Conservation (phyloP, 257 asterid species). For the Misopates orontium region DNA sequence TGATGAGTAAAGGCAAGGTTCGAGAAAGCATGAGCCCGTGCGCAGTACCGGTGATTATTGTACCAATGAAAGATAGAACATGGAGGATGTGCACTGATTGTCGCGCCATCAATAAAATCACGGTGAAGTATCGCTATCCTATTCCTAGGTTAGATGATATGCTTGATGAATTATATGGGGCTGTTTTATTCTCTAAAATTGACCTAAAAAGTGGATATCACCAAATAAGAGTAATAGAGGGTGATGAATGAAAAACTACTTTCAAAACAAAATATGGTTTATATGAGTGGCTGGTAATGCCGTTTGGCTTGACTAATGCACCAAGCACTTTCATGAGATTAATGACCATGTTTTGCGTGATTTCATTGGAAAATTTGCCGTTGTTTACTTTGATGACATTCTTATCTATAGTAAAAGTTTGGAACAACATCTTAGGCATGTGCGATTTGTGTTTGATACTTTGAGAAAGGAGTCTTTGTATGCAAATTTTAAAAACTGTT, state of each 20-base stretch:
- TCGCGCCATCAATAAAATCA: background rate
- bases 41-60: background rate
- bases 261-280: background rate
- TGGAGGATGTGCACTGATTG: background rate
- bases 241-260: background rate
- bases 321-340: too few relatives aligned
- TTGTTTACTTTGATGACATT: too few relatives aligned
- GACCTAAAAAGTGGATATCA: background rate
- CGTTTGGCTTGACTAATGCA: too few relatives aligned
- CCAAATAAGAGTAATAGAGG: background rate
- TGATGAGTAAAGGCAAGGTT: background rate
- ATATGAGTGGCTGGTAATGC: background rate
- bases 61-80: background rate
- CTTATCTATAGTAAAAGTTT: too few relatives aligned
- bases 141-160: background rate
- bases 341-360: background rate
- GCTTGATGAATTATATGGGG: background rate
- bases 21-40: background rate
- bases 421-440: background rate
- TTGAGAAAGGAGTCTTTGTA: background rate
- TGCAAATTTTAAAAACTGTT: constrained; percentile 1
- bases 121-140: background rate
- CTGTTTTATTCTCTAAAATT: too few relatives aligned
- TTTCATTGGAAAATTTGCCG: background rate
- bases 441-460: background rate